Conservation (phyloP, 2,329 filamentous ascomycete genomes). For the Plectosphaerella cucumerina region DNA sequence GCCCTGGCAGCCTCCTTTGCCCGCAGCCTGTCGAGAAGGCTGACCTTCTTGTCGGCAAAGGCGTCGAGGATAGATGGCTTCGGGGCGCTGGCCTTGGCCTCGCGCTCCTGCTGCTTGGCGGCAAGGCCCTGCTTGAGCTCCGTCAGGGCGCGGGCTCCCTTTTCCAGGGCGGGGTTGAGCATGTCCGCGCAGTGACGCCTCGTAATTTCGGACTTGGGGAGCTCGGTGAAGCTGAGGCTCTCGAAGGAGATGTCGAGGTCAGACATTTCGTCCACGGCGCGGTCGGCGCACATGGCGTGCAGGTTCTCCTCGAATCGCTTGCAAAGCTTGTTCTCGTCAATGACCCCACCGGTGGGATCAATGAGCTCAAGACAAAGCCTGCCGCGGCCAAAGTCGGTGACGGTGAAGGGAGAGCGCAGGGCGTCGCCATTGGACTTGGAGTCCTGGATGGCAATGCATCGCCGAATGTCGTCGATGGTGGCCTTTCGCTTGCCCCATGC, state of each 20-base stretch:
- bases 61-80: constrained; percentile 8
- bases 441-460: constrained; percentile 61
- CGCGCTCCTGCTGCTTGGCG: constrained; percentile 44
- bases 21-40: constrained; percentile 71
- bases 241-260: constrained; percentile 45
- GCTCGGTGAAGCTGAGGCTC: constrained; percentile 25
- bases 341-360: constrained; percentile 27
- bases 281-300: constrained; percentile 35
- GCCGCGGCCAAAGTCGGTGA: constrained; percentile 48
- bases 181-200: constrained; percentile 42
- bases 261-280: constrained; percentile 21
- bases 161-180: constrained; percentile 54
- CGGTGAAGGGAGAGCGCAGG: constrained; percentile 32
- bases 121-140: constrained; percentile 62
- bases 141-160: constrained; percentile 65
- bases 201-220: constrained; percentile 52
- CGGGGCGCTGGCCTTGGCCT: constrained; percentile 24
- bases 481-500: constrained; percentile 71
- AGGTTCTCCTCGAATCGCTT: constrained; percentile 51
- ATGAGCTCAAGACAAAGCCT: constrained; percentile 56
- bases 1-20: constrained; percentile 59
- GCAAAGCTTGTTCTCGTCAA: constrained; percentile 50
- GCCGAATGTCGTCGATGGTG: constrained; percentile 59
- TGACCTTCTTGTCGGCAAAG: constrained; percentile 50
- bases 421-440: constrained; percentile 24